Conservation (phyloP, 2,329 filamentous ascomycete genomes). For the Alternaria hordeiaustralica region DNA sequence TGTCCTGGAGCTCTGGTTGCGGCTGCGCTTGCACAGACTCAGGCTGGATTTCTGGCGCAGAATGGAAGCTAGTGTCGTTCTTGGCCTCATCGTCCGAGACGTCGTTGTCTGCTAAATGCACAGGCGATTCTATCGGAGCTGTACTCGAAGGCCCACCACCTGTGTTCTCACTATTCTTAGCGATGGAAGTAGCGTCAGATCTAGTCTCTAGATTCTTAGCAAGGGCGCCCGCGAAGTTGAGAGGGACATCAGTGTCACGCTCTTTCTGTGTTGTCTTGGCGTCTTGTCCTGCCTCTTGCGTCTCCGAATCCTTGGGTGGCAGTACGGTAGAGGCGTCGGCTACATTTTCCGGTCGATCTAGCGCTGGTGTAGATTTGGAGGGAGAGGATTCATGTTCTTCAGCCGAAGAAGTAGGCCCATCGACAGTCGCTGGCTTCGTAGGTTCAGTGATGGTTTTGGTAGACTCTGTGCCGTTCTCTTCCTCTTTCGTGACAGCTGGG, state of each 20-base stretch:
- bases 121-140: background rate
- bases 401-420: background rate
- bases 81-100: constrained; percentile 32
- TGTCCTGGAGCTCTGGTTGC: background rate
- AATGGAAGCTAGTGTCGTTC: constrained; percentile 32
- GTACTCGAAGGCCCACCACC: background rate
- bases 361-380: background rate
- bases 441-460: background rate
- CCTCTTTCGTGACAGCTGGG: background rate
- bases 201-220: background rate
- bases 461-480: background rate
- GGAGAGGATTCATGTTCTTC: background rate
- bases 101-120: constrained; percentile 5
- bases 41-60: constrained; percentile 27
- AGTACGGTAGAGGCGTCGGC: background rate
- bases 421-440: background rate
- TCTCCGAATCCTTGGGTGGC: background rate
- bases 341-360: background rate
- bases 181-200: background rate
- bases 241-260: background rate
- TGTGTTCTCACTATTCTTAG: background rate
- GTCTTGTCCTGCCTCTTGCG: background rate
- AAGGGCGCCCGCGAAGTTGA: background rate
- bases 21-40: constrained; percentile 10
- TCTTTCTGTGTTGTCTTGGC: background rate